These are phyloP conservation scores for Sporothrix curviconia DNA, from an alignment of 2,329 filamentous ascomycete species.

Conservation along the genomic window DNA sequence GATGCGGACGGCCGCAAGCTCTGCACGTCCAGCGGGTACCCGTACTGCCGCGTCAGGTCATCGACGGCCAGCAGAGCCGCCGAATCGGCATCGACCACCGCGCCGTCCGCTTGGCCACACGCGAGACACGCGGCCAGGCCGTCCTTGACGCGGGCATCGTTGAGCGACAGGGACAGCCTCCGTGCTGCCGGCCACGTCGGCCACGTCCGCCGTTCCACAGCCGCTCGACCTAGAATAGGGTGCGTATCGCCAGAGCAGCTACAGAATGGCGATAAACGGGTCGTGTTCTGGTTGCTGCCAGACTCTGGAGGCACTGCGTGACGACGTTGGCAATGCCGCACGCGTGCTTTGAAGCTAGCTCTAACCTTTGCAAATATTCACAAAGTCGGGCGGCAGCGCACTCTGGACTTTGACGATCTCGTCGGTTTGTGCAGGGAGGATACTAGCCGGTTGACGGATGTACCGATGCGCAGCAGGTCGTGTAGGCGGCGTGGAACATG, in stretches of 20 bases:
- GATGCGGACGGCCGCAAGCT: neutral
- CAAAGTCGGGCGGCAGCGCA: neutral
- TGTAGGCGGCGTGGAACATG: slow-evolving; percentile 10
- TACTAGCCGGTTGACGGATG: neutral
- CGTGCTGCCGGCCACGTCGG: neutral
- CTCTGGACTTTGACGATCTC: too few relatives aligned
- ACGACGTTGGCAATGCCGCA: slow-evolving; percentile 2
- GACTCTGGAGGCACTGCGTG: neutral
- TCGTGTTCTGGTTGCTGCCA: neutral
- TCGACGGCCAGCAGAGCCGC: slow-evolving; percentile 2
- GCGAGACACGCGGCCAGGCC: neutral
- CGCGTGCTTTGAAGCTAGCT: slow-evolving; percentile 7
- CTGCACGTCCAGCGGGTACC: slow-evolving; percentile 1
- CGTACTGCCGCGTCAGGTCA: slow-evolving; percentile 1
- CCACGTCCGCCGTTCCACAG: neutral
- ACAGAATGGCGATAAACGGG: slow-evolving; percentile 5
- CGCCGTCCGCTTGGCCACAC: neutral
- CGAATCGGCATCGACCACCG: slow-evolving; percentile 6
- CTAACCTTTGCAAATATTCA: neutral
- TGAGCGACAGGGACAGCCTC: neutral
- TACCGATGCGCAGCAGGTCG: slow-evolving; percentile 6
- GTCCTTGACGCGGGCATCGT: neutral
- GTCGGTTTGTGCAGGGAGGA: neutral
- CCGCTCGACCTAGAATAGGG: neutral
- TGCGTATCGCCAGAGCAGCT: slow-evolving; percentile 1